These are phyloP conservation scores for Coprinopsis strossmayeri DNA, from an alignment of 768 basidiomycete genomes.

Conservation along the genomic window DNA sequence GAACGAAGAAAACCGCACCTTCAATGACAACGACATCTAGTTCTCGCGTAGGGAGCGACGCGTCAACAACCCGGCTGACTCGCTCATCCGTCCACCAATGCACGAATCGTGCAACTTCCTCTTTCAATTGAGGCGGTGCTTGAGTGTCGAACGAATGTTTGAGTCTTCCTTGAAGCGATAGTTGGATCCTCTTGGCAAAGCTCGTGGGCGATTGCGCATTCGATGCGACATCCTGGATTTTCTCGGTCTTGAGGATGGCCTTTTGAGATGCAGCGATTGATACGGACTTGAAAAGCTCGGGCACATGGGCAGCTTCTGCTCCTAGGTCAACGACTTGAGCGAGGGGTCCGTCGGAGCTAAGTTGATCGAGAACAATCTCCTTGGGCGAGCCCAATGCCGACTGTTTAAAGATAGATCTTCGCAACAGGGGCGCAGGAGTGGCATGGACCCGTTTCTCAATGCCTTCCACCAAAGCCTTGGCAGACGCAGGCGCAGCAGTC, in stretches of 20 bases:
- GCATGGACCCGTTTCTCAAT: slow-evolving; percentile 20
- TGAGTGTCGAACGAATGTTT: slow-evolving; percentile 16
- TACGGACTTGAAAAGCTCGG: slow-evolving; percentile 19
- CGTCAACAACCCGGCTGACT: slow-evolving; percentile 44
- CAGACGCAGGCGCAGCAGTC: slow-evolving; percentile 12
- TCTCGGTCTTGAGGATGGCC: background rate
- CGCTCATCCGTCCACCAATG: slow-evolving; percentile 59
- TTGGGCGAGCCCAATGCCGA: slow-evolving; percentile 42
- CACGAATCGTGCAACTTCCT: slow-evolving; percentile 17
- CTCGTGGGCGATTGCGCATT: no score
- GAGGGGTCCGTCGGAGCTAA: no score
- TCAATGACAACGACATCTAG: slow-evolving; percentile 57
- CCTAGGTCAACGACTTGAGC: background rate
- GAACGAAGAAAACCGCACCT: slow-evolving; percentile 33
- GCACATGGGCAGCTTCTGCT: slow-evolving; percentile 13
- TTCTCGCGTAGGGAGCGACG: slow-evolving; percentile 52
- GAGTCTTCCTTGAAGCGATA: no score
- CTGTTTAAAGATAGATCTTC: slow-evolving; percentile 38
- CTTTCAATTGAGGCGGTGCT: slow-evolving; percentile 25
- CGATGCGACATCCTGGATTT: no score
- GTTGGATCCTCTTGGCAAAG: no score
- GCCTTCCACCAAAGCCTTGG: slow-evolving; percentile 4
- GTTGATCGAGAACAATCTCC: slow-evolving; percentile 33
- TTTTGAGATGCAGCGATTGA: background rate
- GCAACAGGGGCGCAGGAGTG: slow-evolving; percentile 33